phyloP scores from a whole-genome alignment of 2,329 filamentous ascomycete genomes.

The Blastomyces gilchristii region DNA sequence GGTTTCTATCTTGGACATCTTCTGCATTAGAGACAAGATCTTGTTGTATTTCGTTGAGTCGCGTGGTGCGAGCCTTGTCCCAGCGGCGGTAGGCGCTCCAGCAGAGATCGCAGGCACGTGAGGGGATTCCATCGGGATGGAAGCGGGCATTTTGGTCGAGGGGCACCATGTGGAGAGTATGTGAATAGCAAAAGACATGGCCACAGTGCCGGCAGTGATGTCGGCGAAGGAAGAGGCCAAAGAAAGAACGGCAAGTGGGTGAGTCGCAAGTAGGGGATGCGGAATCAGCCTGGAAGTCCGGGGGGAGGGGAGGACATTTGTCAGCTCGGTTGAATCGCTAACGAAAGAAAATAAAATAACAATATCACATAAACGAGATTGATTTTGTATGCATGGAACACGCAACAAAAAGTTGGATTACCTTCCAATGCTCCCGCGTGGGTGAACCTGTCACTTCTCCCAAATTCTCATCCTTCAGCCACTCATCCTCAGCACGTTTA shows the following conservation, averaged over 20 bases:
- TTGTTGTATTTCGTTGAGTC: conserved; percentile 42
- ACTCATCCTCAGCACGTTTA: conserved; percentile 43
- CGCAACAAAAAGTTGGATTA: conserved; percentile 25
- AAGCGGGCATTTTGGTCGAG: conserved; percentile 56
- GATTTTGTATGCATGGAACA: neutral
- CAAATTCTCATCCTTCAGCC: conserved; percentile 42
- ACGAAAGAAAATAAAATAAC: neutral
- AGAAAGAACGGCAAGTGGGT: conserved; percentile 47
- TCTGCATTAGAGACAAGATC: conserved; percentile 24
- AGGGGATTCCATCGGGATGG: conserved; percentile 47
- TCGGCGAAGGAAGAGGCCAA: conserved; percentile 52
- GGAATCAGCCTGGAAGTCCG: conserved; percentile 43
- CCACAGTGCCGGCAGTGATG: conserved; percentile 59
- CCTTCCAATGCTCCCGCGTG: conserved; percentile 57
- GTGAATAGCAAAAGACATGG: conserved; percentile 53
- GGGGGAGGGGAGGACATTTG: too few relatives aligned
- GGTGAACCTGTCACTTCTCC: conserved; percentile 50
- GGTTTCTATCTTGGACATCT: conserved; percentile 14
- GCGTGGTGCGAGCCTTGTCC: conserved; percentile 41
- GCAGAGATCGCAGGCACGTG: conserved; percentile 52
- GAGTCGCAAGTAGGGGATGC: conserved; percentile 48
- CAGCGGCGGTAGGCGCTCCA: conserved; percentile 49
- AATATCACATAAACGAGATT: neutral
- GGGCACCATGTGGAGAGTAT: conserved; percentile 47
- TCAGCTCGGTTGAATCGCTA: neutral